A percentile compares a stretch with the other conserved stretches of the same genome.
These are phyloP conservation scores for Bipolaris victoriae DNA, from an alignment of 2,329 filamentous ascomycete species.

Conservation along the genomic window DNA sequence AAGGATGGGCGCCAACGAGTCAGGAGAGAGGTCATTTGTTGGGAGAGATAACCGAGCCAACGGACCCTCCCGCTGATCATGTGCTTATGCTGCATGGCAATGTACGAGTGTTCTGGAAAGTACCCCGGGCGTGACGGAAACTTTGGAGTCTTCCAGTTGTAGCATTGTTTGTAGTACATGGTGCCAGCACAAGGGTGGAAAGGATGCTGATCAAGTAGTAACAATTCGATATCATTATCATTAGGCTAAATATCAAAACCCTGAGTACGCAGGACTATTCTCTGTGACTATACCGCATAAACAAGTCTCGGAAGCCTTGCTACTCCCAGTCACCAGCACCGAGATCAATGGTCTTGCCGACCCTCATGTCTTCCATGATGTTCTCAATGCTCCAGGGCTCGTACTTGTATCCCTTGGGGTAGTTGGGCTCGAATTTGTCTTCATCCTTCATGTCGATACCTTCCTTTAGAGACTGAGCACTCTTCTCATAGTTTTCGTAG, in stretches of 20 bases:
- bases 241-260: neutral
- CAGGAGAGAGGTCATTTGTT: neutral
- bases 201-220: too few species aligned
- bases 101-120: neutral
- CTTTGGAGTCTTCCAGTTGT: neutral
- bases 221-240: neutral
- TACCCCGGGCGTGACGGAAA: neutral
- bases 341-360: slow-evolving; percentile 43
- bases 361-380: slow-evolving; percentile 50
- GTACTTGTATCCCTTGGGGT: slow-evolving; percentile 52
- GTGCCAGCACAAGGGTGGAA: too few species aligned
- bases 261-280: neutral
- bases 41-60: neutral
- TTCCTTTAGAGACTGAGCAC: slow-evolving; percentile 51
- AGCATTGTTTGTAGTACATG: neutral
- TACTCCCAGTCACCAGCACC: slow-evolving; percentile 48
- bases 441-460: slow-evolving; percentile 53
- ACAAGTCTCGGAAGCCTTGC: neutral
- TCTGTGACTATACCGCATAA: neutral
- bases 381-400: slow-evolving; percentile 53
- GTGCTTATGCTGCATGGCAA: neutral
- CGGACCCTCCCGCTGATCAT: neutral
- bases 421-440: slow-evolving; percentile 52
- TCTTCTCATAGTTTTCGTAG: slow-evolving; percentile 53
- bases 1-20: neutral